Conservation (phyloP, 306 rosid species). For the Quercus ilex region DNA sequence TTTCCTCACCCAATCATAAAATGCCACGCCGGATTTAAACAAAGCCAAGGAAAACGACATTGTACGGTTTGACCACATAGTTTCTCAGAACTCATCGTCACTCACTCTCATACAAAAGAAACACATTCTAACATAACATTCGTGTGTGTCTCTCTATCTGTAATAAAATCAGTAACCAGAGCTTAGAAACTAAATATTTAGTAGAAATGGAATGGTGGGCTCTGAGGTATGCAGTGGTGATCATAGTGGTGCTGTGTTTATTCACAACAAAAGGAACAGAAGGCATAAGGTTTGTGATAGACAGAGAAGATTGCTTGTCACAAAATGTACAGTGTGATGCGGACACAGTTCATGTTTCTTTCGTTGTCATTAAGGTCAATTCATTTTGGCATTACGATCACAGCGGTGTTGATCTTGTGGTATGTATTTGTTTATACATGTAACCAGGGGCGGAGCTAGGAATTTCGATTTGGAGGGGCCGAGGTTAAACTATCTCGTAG, state of each 20-base stretch:
- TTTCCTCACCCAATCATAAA: slow-evolving; percentile 19
- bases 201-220: slow-evolving; percentile 14
- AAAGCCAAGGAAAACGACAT: background rate
- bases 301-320: slow-evolving; percentile 81
- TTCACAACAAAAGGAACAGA: slow-evolving; percentile 38
- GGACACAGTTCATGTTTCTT: slow-evolving; percentile 79
- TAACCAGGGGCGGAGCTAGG: too few relatives aligned
- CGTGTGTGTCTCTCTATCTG: background rate
- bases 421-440: slow-evolving; percentile 20
- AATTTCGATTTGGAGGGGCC: too few relatives aligned
- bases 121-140: background rate
- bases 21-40: background rate
- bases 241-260: slow-evolving; percentile 24
- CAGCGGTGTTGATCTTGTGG: slow-evolving; percentile 89
- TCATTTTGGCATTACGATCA: slow-evolving; percentile 62
- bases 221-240: slow-evolving; percentile 30
- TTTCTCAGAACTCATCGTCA: too few relatives aligned
- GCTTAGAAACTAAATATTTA: too few relatives aligned
- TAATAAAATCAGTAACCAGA: too few relatives aligned
- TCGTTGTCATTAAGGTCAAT: slow-evolving; percentile 83
- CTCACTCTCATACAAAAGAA: too few relatives aligned
- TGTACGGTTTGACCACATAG: too few relatives aligned
- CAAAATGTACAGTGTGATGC: slow-evolving; percentile 77
- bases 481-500: too few relatives aligned
- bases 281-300: slow-evolving; percentile 79